Conservation (phyloP, 192 early-diverging fungal genomes). For the Coemansia sp. region DNA sequence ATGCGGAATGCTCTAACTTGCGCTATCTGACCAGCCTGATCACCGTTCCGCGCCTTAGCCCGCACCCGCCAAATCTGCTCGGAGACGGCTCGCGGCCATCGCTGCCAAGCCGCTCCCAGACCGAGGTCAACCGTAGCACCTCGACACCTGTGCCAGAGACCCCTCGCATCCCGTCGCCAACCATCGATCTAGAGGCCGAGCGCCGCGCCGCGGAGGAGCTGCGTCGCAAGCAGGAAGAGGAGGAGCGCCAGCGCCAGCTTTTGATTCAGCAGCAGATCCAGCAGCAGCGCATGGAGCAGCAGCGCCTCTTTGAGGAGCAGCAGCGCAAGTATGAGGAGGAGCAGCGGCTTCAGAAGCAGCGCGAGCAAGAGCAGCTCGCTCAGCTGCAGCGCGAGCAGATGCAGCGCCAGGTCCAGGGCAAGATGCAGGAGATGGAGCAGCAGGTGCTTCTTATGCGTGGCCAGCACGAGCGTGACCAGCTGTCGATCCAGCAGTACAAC, state of each 20-base stretch:
- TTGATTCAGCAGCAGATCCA: constrained; percentile 55
- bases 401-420: constrained; percentile 73
- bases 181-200: constrained; percentile 63
- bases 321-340: constrained; percentile 75
- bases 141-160: constrained; percentile 49
- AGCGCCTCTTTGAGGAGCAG: constrained; percentile 65
- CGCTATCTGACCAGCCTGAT: constrained; percentile 93
- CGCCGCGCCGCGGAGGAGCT: constrained; percentile 60
- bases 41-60: constrained; percentile 78
- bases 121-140: constrained; percentile 17
- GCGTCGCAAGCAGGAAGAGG: constrained; percentile 63
- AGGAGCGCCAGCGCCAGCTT: constrained; percentile 57
- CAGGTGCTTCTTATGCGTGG: constrained; percentile 74
- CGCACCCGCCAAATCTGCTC: constrained; percentile 80
- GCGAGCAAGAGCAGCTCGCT: constrained; percentile 68
- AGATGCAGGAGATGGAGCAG: constrained; percentile 73
- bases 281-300: constrained; percentile 57
- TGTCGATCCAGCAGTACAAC: constrained; percentile 85
- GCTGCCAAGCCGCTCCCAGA: constrained; percentile 55
- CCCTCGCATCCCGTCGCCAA: constrained; percentile 53
- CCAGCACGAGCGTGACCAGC: constrained; percentile 79
- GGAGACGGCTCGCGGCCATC: constrained; percentile 65
- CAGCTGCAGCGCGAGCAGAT: constrained; percentile 78
- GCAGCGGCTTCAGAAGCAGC: constrained; percentile 68
- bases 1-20: constrained; percentile 83